These are phyloP conservation scores for Kodamaea fukazawae DNA, from an alignment of 805 yeast genomes.

Conservation along the genomic window DNA sequence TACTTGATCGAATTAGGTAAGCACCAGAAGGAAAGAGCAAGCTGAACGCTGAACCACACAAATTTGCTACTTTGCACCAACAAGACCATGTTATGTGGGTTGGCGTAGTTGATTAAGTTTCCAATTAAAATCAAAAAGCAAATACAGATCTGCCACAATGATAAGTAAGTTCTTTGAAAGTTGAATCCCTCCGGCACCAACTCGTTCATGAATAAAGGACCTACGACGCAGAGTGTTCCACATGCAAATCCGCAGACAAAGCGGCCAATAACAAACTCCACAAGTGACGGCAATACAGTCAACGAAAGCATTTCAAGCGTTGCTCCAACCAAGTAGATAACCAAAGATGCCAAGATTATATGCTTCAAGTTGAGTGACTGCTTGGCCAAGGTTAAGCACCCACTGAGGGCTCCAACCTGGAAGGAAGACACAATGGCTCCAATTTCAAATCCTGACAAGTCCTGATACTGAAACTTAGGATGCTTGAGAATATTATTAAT, in stretches of 20 bases:
- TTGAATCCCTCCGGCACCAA: conserved; percentile 13
- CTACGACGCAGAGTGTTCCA: conserved; percentile 23
- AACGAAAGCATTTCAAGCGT: conserved; percentile 13
- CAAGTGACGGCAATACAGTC: background rate
- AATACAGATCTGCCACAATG: conserved; percentile 22
- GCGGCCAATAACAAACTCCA: conserved; percentile 18
- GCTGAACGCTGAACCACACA: conserved; percentile 7
- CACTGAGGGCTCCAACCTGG: conserved; percentile 23
- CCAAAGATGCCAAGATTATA: conserved; percentile 11
- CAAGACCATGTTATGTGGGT: background rate
- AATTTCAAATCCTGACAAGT: conserved; percentile 10
- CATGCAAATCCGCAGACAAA: conserved; percentile 21
- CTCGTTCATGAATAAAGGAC: conserved; percentile 23
- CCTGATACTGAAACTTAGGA: conserved; percentile 11
- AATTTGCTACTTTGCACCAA: conserved; percentile 8
- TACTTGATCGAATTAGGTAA: conserved; percentile 13
- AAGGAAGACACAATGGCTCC: conserved; percentile 24
- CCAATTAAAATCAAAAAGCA: conserved; percentile 26
- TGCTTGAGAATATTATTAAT: conserved; percentile 16
- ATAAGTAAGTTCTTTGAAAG: conserved; percentile 17
- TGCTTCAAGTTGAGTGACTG: conserved; percentile 14
- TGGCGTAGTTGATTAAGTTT: conserved; percentile 11
- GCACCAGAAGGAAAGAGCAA: conserved; percentile 3
- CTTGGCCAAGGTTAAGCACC: conserved; percentile 16
- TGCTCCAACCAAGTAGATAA: conserved; percentile 19